A percentile compares a stretch with the other conserved stretches of the same genome.
Evolutionary conservation across 495 filamentous ascomycete genomes (phyloP).

Genomic region (Penicillium bialowiezense): DNA sequence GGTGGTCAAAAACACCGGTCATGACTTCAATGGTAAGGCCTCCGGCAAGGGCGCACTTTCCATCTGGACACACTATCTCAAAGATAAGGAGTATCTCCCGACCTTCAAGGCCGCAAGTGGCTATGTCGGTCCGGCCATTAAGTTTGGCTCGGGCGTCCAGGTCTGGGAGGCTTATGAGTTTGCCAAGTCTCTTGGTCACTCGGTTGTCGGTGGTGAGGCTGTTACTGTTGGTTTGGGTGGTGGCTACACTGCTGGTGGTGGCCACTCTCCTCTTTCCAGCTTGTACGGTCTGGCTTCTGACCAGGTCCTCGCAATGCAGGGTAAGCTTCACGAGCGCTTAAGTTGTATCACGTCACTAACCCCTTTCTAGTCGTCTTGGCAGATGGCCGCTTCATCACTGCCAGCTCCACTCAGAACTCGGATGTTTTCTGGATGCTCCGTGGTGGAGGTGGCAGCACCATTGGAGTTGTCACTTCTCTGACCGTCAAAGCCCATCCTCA

Average conservation of each 20-base stretch:
- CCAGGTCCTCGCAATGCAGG: constrained; percentile 37
- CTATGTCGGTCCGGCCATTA: constrained; percentile 10
- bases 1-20: constrained; percentile 69
- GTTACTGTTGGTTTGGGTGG: constrained; percentile 28
- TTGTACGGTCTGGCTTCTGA: constrained; percentile 21
- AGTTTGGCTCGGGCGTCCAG: constrained; percentile 11
- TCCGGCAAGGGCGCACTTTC: constrained; percentile 54
- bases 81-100: constrained; percentile 22
- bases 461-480: constrained; percentile 33
- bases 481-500: constrained; percentile 10
- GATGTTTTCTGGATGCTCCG: constrained; percentile 52
- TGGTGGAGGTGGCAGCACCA: constrained; percentile 38
- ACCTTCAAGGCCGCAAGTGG: constrained; percentile 10
- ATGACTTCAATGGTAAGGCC: constrained; percentile 61
- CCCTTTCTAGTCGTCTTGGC: constrained; percentile 3
- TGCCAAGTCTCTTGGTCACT: constrained; percentile 7
- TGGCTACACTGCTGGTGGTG: constrained; percentile 39
- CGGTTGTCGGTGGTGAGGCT: constrained; percentile 5
- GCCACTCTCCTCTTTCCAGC: constrained; percentile 22
- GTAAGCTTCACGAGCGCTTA: not conserved
- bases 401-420: constrained; percentile 43
- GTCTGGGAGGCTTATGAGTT: constrained; percentile 9
- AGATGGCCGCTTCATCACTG: constrained; percentile 42
- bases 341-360: not conserved
- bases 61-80: constrained; percentile 62